Evolutionary conservation across 1,139 yeast genomes (phyloP), one percentile per base, ranked within the genome.

Genomic region (Kodamaea plutei): DNA sequence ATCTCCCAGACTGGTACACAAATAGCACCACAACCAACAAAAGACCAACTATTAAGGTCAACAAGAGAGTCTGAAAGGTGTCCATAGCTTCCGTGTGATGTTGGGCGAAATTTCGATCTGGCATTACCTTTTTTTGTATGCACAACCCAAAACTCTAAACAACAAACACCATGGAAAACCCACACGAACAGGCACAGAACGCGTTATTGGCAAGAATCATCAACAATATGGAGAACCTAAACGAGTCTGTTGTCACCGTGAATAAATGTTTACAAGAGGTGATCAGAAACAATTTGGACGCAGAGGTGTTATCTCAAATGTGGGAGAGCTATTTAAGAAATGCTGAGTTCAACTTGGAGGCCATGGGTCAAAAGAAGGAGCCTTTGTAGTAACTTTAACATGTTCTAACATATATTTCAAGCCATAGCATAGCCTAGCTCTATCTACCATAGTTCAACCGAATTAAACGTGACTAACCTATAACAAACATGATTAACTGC

Each of bases 131-230:
- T 5, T 20, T 12, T 19, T 16, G 16, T 13, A 20, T 20, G 15
- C 19, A 27, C 8, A 5, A n/a, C 11, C 18, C 14, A 10, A 7
- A n/a, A n/a, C n/a, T 4, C 11, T 14, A 25, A 22, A 13, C 6
- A 15, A 15, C 16, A 13, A 9, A 7, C 20, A 17, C 7, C 20
- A 82, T 84, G 94, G 91, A 84, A 58, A 87, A 87, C 48, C 96
- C 96, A 3, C 93, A 87, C 50, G 94, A 84, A 47, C 85, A 83
- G 50, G 84, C 78, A 6, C 96, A 88, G 49, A 81, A 76, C 40
- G 88, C 88, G 11, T 64, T 87, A 25, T 66, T 84, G 36, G 73
- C 87, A 15, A 75, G 96, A 41, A 84, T 87, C 21, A 78, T 84
- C 34, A 76, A 74, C 51, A 84, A 84, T 44, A 77, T 84, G 56